Base-by-base conservation (phyloP, 441 rosid species). In the Mallotus japonicus region DNA sequence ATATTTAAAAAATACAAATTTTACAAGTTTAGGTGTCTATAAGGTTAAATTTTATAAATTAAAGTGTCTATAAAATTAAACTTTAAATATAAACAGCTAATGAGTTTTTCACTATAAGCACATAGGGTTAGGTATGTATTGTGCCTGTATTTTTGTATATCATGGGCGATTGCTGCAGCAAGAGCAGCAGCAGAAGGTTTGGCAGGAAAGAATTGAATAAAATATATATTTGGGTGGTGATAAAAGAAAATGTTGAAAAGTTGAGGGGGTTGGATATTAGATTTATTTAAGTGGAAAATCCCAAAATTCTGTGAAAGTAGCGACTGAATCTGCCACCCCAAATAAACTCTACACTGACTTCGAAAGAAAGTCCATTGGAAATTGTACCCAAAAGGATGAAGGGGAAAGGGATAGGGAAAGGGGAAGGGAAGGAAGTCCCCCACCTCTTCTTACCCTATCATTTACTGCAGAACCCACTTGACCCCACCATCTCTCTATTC, bases 311-410 rank as follows among this genome's bases (percentile, higher is more conserved):
- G 66, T 58, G 70, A 51, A 16, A 73, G 42, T 56, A 65, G 16
- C 2, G 13, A 19, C 77, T 37, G 73, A 53, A 49, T 20, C 53
- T 62, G 74, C 67, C 5, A 51, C 56, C 51, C 65, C 59, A 16
- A 40, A 68, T 42, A 67, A 54, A 66, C 77, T 74, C 53, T 13
- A 32, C 72, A 67, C 77, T 24, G 72, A 60, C 72, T 28, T 74
- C 60, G 19, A 51, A 24, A 68, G 51, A 12, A 47, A 55, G 72
- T 46, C 16, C n/a, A 4, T 9, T 8, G 28, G 49, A 46, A 13
- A 17, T 22, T 37, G 8, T 37, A 20, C 11, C 11, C 32, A 28
- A 14, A 13, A 50, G 57, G 8, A 13, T 6, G n/a, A 67, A 34
- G 6, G 14, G 53, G 2, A n/a, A n/a, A n/a, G n/a, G n/a, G n/a